phyloP scores from a whole-genome alignment of 75 land plant genomes.

The Picea sitchensis region DNA sequence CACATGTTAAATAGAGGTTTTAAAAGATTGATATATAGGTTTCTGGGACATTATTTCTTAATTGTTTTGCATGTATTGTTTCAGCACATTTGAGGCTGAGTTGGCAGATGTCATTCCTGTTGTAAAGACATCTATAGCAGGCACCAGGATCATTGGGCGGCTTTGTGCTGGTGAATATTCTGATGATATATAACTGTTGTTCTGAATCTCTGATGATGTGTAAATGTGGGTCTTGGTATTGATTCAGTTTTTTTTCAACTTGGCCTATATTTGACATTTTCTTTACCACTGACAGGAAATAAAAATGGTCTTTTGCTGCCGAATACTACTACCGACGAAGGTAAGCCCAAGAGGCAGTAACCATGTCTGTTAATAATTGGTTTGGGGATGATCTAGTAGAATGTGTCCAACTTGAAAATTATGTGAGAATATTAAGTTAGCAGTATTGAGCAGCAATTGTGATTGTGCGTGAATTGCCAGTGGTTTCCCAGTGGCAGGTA shows the following conservation, averaged over 20 bases:
- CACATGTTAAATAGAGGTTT: too few species aligned
- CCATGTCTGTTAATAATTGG: too few species aligned
- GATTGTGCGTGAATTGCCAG: too few species aligned
- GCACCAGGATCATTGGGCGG: conserved; percentile 82
- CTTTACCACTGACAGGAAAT: conserved; percentile 45
- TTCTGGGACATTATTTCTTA: too few species aligned
- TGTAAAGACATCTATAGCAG: conserved; percentile 74
- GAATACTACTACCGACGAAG: conserved; percentile 95
- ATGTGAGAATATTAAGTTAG: too few species aligned
- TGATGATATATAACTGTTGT: neutral
- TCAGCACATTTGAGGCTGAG: conserved; percentile 74
- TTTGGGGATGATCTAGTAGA: too few species aligned
- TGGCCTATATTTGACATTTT: neutral
- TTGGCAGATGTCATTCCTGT: conserved; percentile 79
- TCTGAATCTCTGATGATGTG: neutral
- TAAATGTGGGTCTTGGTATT: neutral
- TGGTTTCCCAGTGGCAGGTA: too few species aligned
- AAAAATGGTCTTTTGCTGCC: conserved; percentile 94
- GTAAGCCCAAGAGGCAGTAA: conserved; percentile 16
- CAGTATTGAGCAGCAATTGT: too few species aligned
- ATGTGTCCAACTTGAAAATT: too few species aligned
- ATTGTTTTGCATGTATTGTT: neutral
- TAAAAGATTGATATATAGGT: too few species aligned
- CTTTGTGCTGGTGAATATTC: conserved; percentile 68
- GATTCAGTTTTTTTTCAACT: neutral